These are phyloP conservation scores for Pseudogymnoascus pannorum DNA, from an alignment of 2,329 filamentous ascomycete genomes.

Conservation along the genomic window DNA sequence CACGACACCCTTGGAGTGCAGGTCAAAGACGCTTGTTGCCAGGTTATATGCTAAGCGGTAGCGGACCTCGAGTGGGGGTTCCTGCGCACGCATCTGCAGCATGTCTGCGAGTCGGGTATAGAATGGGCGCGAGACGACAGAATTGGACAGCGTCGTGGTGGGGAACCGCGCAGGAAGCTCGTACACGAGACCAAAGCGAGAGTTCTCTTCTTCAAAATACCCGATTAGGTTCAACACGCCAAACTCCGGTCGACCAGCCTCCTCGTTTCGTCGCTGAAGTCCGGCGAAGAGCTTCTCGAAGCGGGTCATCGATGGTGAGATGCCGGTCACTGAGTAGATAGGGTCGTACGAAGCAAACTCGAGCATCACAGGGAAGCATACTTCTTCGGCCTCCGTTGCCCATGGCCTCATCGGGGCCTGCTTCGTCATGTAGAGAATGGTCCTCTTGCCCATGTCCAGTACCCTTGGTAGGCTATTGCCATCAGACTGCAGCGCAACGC, in stretches of 20 bases:
- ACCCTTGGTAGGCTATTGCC: not conserved
- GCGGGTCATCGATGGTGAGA: conserved; percentile 56
- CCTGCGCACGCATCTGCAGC: conserved; percentile 38
- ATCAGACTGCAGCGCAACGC: not conserved
- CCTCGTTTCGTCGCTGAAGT: conserved; percentile 44
- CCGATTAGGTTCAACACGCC: conserved; percentile 54
- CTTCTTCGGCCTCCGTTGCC: not conserved
- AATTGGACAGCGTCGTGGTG: conserved; percentile 41
- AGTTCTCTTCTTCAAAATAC: conserved; percentile 68
- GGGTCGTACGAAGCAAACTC: conserved; percentile 63
- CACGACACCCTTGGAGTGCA: conserved; percentile 61
- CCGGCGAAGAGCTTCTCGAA: conserved; percentile 57
- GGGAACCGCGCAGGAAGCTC: conserved; percentile 60
- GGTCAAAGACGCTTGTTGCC: conserved; percentile 63
- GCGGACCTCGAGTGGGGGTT: conserved; percentile 66
- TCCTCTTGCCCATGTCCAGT: conserved; percentile 23
- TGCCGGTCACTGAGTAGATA: conserved; percentile 54
- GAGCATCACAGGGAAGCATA: conserved; percentile 47
- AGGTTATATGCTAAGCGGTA: conserved; percentile 69
- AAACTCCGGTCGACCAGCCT: conserved; percentile 49
- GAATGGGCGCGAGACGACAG: conserved; percentile 30
- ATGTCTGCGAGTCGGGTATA: conserved; percentile 46
- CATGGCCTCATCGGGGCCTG: not conserved
- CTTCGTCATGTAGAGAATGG: conserved; percentile 9
- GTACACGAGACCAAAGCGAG: conserved; percentile 68